Base-by-base conservation (phyloP, 2,329 filamentous ascomycete genomes). In the Endothia cerciana region DNA sequence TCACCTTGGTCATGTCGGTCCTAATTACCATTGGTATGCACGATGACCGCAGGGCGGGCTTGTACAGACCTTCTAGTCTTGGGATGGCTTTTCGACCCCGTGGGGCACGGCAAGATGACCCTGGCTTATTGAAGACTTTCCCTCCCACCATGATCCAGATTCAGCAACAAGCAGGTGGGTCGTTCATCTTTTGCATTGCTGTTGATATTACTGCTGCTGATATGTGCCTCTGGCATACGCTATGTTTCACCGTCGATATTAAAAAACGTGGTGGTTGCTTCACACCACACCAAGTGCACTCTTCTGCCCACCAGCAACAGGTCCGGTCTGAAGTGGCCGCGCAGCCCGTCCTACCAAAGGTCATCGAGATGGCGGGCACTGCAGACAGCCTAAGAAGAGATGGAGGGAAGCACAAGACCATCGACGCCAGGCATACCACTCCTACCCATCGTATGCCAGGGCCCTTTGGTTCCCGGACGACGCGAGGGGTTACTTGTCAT, bases 171-270 rank as follows among this genome's bases (percentile, higher is more conserved):
- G 45, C n/a, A 13, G 11, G 25, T 40, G 25, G 45, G 30, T 22
- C 43, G 13, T 47, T 5, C n/a, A 49, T 19, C 17, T 19, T 25
- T 19, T 38, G 11, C 25, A 38, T 41, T 15, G 19, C 25, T 7
- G 25, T 55, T 43, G 60, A 36, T 45, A 25, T 19, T 41, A 10
- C 10, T 60, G 56, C 28, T 47, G 45, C 15, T 60, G 53, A 60
- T 62, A 36, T 67, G 45, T 55, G 40, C 55, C 33, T 36, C 30
- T 56, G 55, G 63, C 59, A 45, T 65, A 43, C 55, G 60, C 63
- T 43, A 58, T 63, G 63, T 68, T 65, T 63, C 66, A 68, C 63
- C 43, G 30, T 53, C 19, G 36, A 65, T 57, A 60, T 56, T 43
- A 38, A 58, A 22, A 58, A 22, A 45, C 53, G 51, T 61, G 51